Percentiles rank a stretch among this genome's conserved stretches.
These are phyloP conservation scores for Graphilbum fragrans DNA, from an alignment of 2,329 filamentous ascomycete genomes.

Conservation along the genomic window DNA sequence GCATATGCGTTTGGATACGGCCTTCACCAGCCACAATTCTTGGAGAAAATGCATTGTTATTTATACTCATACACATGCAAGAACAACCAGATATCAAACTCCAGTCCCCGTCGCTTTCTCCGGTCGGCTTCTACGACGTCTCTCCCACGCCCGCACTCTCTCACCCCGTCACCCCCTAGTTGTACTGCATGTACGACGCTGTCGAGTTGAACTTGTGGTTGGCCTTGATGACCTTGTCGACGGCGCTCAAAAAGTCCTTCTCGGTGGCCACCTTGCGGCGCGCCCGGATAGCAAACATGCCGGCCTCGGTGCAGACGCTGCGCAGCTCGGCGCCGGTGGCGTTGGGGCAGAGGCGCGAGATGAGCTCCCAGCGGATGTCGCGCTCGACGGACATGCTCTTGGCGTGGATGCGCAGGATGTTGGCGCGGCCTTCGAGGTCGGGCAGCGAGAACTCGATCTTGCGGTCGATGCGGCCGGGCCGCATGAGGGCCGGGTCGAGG, in stretches of 20 bases:
- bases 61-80: too few species aligned
- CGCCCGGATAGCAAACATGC: slow-evolving; percentile 94
- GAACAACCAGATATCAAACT: too few species aligned
- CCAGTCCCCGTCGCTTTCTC: too few species aligned
- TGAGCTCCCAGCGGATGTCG: slow-evolving; percentile 97
- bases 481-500: slow-evolving; percentile 87
- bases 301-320: slow-evolving; percentile 94
- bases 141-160: too few species aligned
- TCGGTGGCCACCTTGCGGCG: slow-evolving; percentile 95
- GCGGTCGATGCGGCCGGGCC: slow-evolving; percentile 92
- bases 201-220: slow-evolving; percentile 99
- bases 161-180: too few species aligned
- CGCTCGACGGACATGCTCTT: slow-evolving; percentile 99
- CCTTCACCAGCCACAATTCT: too few species aligned
- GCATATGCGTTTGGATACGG: too few species aligned
- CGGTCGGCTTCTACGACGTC: too few species aligned
- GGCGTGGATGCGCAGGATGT: slow-evolving; percentile 95
- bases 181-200: slow-evolving; percentile 97
- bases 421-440: slow-evolving; percentile 92
- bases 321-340: slow-evolving; percentile 91
- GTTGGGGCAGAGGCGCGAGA: slow-evolving; percentile 93
- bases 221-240: slow-evolving; percentile 99
- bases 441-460: slow-evolving; percentile 99
- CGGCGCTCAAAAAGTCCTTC: slow-evolving; percentile 95
- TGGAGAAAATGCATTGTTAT: too few species aligned